A percentile compares a stretch with the other conserved stretches of the same genome.
These are phyloP conservation scores for Camellia lanceoleosa DNA, from an alignment of 148 eudicot species.

Conservation along the genomic window DNA sequence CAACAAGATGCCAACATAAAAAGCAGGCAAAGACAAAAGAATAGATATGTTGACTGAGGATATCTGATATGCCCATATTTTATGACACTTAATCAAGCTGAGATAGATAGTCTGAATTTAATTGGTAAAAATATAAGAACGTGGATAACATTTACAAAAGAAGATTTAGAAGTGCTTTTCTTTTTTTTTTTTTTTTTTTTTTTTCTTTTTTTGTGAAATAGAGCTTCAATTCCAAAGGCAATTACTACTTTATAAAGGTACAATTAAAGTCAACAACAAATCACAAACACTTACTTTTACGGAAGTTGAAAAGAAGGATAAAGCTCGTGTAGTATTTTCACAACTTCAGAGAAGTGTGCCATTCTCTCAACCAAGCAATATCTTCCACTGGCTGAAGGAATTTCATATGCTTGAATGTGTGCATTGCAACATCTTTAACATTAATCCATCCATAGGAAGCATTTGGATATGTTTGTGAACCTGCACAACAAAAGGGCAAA, in stretches of 20 bases:
- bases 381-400: slow-evolving; percentile 59
- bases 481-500: slow-evolving; percentile 22
- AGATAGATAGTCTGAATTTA: too few species aligned
- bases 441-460: slow-evolving; percentile 42
- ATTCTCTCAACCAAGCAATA: slow-evolving; percentile 43
- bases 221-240: not conserved
- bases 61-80: too few species aligned
- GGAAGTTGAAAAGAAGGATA: slow-evolving; percentile 55
- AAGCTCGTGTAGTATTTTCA: slow-evolving; percentile 41
- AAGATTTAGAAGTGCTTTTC: too few species aligned
- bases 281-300: slow-evolving; percentile 36
- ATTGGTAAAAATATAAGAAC: too few species aligned
- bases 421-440: slow-evolving; percentile 63
- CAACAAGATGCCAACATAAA: too few species aligned
- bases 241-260: not conserved
- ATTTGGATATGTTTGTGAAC: slow-evolving; percentile 42
- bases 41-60: too few species aligned
- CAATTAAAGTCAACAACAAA: not conserved
- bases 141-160: too few species aligned
- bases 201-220: not conserved
- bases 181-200: too few species aligned
- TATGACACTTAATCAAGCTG: too few species aligned
- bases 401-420: slow-evolving; percentile 55
- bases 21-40: too few species aligned
- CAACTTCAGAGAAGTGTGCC: slow-evolving; percentile 36